These are phyloP conservation scores for Amorphotheca resinae DNA, from an alignment of 495 filamentous ascomycete genomes.

Conservation along the genomic window DNA sequence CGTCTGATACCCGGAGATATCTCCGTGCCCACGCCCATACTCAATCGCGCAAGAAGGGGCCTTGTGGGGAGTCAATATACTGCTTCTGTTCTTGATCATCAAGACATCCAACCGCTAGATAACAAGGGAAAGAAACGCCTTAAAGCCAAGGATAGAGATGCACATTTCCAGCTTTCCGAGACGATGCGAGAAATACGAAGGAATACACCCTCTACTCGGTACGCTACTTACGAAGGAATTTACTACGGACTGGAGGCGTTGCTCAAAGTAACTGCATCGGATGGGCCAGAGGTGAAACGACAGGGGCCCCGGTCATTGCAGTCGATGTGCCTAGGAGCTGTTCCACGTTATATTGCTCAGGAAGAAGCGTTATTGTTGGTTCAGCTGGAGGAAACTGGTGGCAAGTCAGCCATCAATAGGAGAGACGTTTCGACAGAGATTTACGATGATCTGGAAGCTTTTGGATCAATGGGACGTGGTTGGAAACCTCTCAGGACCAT, in stretches of 20 bases:
- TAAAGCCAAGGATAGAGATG: constrained; percentile 1
- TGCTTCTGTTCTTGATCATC: neutral
- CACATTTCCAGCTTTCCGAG: constrained; percentile 10
- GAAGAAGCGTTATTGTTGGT: constrained; percentile 40
- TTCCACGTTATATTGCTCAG: constrained; percentile 50
- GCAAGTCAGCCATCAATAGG: constrained; percentile 26
- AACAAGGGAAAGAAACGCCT: neutral
- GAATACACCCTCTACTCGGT: constrained; percentile 10
- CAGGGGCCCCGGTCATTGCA: constrained; percentile 45
- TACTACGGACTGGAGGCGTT: constrained; percentile 36
- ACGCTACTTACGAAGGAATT: constrained; percentile 27
- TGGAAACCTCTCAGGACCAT: constrained; percentile 55
- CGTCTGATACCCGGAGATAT: constrained; percentile 17
- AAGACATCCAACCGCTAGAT: neutral
- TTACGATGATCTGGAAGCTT: constrained; percentile 53
- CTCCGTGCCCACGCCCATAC: constrained; percentile 17
- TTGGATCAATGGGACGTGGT: constrained; percentile 40
- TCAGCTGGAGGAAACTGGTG: constrained; percentile 38
- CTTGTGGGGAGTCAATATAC: neutral
- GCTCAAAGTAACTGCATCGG: constrained; percentile 29
- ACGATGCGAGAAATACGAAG: constrained; percentile 12
- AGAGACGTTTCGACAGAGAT: constrained; percentile 34
- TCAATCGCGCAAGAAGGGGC: constrained; percentile 12
- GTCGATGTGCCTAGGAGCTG: constrained; percentile 48
- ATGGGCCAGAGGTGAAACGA: neutral